These are phyloP conservation scores for Tricholoma terreum DNA, from an alignment of 768 basidiomycete genomes.

Conservation along the genomic window DNA sequence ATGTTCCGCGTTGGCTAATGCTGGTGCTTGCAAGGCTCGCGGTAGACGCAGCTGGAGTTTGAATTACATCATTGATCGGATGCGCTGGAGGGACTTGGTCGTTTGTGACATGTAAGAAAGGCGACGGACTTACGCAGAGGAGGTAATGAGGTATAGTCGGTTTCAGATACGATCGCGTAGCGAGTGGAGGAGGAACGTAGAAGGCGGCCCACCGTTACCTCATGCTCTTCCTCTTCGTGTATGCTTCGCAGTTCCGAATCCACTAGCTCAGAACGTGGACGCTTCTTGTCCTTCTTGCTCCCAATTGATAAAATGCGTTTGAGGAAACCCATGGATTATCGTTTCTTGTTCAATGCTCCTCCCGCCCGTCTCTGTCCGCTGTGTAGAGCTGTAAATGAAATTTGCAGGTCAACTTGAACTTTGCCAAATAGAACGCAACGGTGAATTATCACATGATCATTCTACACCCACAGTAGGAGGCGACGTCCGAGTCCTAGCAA, in stretches of 20 bases:
- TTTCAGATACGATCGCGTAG: constrained; percentile 52
- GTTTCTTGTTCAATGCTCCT: constrained; percentile 7
- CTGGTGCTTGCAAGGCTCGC: constrained; percentile 52
- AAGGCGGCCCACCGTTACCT: constrained; percentile 47
- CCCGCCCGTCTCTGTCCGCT: constrained; percentile 16
- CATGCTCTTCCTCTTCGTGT: constrained; percentile 48
- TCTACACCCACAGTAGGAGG: too few species aligned
- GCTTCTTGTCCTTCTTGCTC: constrained; percentile 56
- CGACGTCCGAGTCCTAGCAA: background rate
- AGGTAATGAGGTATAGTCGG: constrained; percentile 56
- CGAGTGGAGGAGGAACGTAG: constrained; percentile 73
- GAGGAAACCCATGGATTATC: constrained; percentile 58
- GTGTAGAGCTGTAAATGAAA: too few species aligned
- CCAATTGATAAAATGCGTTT: constrained; percentile 69
- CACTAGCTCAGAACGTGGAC: constrained; percentile 19
- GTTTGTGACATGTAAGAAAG: background rate
- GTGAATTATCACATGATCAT: constrained; percentile 31
- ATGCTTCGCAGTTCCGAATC: constrained; percentile 12
- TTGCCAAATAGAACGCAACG: constrained; percentile 24
- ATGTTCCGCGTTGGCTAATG: constrained; percentile 54
- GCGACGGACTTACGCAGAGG: constrained; percentile 59
- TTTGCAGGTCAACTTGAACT: constrained; percentile 38
- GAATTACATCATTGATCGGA: constrained; percentile 58
- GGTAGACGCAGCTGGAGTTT: constrained; percentile 48
- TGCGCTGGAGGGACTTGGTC: constrained; percentile 42